Percentiles rank a stretch among this genome's conserved stretches.
phyloP scores from a whole-genome alignment of 78 protist genomes.

The Tieghemostelium lacteum region DNA sequence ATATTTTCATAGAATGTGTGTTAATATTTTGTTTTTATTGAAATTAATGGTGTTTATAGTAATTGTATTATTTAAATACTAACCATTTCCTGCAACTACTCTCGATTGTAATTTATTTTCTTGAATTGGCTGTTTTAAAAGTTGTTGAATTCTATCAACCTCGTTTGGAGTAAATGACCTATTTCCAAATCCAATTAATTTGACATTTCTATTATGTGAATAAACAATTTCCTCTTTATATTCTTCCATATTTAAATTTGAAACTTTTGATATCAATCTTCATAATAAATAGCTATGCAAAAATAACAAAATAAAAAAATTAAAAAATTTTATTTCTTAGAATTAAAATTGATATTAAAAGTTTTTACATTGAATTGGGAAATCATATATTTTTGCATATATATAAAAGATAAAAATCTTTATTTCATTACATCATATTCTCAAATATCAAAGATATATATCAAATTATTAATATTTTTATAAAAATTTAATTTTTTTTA shows the following conservation, averaged over 20 bases:
- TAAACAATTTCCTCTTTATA: not conserved
- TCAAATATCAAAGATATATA: not conserved
- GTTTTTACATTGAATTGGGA: not conserved
- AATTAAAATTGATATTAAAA: not conserved
- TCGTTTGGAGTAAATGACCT: not conserved
- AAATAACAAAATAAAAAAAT: not conserved
- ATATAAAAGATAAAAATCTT: not conserved
- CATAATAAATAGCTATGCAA: not conserved
- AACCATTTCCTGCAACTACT: no score
- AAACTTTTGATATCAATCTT: not conserved
- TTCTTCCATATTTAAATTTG: not conserved
- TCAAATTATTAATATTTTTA: not conserved
- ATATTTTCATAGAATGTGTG: no score
- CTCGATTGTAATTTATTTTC: not conserved
- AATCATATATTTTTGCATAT: not conserved
- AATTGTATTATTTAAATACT: no score
- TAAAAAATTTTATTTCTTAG: not conserved
- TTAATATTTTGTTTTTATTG: no score
- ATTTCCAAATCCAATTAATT: not conserved
- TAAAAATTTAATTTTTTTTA: not conserved
- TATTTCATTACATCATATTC: not conserved
- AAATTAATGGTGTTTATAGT: no score
- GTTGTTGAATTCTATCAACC: slow-evolving; percentile 4
- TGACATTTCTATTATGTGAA: not conserved
- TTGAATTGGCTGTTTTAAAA: not conserved